Base-by-base conservation (phyloP, 2,329 filamentous ascomycete species). In the Colletotrichum siamense region DNA sequence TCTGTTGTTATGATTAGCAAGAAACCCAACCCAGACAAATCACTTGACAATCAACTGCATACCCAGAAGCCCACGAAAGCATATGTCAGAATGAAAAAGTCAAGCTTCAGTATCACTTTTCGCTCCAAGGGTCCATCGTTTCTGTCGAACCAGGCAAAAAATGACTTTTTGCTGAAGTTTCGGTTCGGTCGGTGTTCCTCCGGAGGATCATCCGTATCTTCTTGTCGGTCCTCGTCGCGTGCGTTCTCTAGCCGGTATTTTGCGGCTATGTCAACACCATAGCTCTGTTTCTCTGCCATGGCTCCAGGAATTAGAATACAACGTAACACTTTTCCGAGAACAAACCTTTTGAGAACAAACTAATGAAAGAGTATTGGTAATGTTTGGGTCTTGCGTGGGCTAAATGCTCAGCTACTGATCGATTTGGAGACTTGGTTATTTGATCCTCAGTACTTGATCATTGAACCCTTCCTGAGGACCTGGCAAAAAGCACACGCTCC, bases 391-490 rank as follows among this genome's bases (percentile, higher is more conserved):
- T 44, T 44, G 36, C 36, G 1, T 18, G 8, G 36, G 16, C 36
- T 44, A 9, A 5, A 18, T 39, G 8, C 36, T 8, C 36, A 44
- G 36, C 8, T 44, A 0, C 36, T 18, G 16, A 44, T n/a, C 18
- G 39, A 44, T 0, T n/a, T n/a, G 39, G 39, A 44, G 39, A 18
- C 39, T 2, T 39, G 36, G 16, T 39, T 9, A 39, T 18, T 18
- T 18, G 8, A 39, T 9, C 8, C 16, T 18, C 8, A 9, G 0
- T 39, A 39, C 36, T 39, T 10, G 9, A 12, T n/a, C 18, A 7
- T 0, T 44, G 2, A 44, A 10, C 18, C 18, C 0, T 1, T 44
- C 39, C 39, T 3, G 1, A n/a, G 3, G 2, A 12, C 18, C 39
- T 12, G 39, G 9, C 18, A 44, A 44, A 18, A 5, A n/a, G 18